Percentiles rank a stretch among this genome's conserved stretches.
Conservation (phyloP, 352 stramenopile species). For the Phytophthora citricola region DNA sequence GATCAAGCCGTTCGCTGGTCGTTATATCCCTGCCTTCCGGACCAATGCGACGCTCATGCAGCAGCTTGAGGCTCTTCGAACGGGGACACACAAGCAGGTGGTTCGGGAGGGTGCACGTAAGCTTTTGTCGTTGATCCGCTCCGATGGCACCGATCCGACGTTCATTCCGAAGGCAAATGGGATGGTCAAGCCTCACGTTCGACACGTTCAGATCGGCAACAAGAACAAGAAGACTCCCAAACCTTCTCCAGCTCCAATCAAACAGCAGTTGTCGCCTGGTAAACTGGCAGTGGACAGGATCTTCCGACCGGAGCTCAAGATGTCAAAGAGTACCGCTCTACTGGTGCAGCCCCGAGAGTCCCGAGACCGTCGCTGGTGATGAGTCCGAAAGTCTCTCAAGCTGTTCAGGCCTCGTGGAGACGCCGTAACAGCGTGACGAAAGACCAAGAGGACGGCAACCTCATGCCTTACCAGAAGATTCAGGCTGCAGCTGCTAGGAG, state of each 20-base stretch:
- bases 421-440: no score
- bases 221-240: conserved; percentile 29
- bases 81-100: conserved; percentile 47
- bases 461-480: no score
- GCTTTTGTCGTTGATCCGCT: conserved; percentile 60
- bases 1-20: conserved; percentile 41
- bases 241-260: not conserved
- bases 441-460: no score
- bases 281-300: no score
- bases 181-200: conserved; percentile 34
- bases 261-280: conserved; percentile 16
- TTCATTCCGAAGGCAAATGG: conserved; percentile 43
- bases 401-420: no score
- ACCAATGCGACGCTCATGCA: conserved; percentile 34
- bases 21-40: conserved; percentile 43
- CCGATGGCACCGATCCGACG: conserved; percentile 49
- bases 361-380: no score
- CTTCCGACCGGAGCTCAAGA: no score
- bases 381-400: no score
- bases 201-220: conserved; percentile 24
- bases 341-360: no score
- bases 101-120: conserved; percentile 60
- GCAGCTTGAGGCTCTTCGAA: conserved; percentile 45
- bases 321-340: no score
- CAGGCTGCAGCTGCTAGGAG: no score